phyloP scores from a whole-genome alignment of 2,329 filamentous ascomycete species.

The Shiraia sp. region DNA sequence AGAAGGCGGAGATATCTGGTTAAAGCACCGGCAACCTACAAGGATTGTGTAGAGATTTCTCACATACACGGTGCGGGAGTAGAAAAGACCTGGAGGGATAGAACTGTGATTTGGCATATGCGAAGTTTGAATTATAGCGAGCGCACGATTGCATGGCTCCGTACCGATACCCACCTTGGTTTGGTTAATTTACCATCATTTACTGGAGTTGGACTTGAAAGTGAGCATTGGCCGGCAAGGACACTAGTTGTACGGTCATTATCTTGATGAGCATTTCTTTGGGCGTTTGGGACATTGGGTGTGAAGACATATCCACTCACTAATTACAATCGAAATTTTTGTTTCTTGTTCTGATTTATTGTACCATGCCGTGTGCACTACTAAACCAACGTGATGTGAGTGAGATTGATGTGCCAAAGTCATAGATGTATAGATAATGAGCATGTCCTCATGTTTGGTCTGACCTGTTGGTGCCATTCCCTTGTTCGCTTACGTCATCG shows the following conservation, averaged over 20 bases:
- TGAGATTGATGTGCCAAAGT: too few relatives aligned
- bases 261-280: constrained; percentile 6
- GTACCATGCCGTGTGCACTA: too few relatives aligned
- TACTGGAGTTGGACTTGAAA: background rate
- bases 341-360: too few relatives aligned
- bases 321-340: too few relatives aligned
- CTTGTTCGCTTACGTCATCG: too few relatives aligned
- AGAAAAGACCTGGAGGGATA: background rate
- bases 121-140: constrained; percentile 17
- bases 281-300: background rate
- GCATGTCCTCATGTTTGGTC: too few relatives aligned
- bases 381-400: too few relatives aligned
- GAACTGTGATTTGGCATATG: constrained; percentile 1
- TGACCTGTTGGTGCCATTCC: too few relatives aligned
- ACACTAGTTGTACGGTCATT: background rate
- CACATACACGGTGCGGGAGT: background rate
- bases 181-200: constrained; percentile 2
- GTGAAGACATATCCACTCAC: background rate
- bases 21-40: constrained; percentile 46
- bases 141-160: constrained; percentile 1
- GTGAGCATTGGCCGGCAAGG: background rate
- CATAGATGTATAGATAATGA: too few relatives aligned
- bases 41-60: constrained; percentile 5
- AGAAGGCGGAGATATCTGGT: constrained; percentile 89
- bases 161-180: background rate